Evolutionary conservation across 2,329 filamentous ascomycete species (phyloP).

Genomic region (Trichoderma endophyticum): DNA sequence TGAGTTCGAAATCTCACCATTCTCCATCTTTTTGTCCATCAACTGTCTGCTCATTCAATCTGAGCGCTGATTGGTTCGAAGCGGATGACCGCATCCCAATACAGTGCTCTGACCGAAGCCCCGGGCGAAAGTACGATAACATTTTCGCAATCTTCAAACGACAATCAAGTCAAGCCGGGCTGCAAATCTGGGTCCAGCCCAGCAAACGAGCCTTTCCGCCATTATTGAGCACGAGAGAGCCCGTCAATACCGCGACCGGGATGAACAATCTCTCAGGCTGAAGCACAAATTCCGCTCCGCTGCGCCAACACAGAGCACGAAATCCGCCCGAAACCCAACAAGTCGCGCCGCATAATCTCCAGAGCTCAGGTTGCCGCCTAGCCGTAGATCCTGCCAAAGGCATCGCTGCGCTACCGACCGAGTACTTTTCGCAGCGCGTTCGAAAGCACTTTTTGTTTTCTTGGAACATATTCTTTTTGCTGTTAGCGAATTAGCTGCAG

Average conservation of each 20-base stretch:
- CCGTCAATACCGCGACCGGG: not conserved
- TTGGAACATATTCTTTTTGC: not conserved
- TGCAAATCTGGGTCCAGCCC: not conserved
- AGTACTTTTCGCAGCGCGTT: not conserved
- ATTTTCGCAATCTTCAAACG: constrained; percentile 5
- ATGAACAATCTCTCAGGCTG: not conserved
- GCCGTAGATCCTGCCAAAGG: not conserved
- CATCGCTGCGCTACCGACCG: not conserved
- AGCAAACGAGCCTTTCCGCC: not conserved
- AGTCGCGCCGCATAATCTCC: constrained; percentile 7
- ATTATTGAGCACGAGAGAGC: not conserved
- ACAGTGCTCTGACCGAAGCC: not conserved
- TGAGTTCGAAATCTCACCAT: not conserved
- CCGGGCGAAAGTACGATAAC: not conserved
- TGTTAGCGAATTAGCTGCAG: not conserved
- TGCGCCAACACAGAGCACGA: not conserved
- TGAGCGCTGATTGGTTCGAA: not conserved
- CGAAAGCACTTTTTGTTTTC: not conserved
- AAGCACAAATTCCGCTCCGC: not conserved
- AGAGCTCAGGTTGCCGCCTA: constrained; percentile 7
- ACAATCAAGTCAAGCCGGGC: not conserved
- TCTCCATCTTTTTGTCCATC: not conserved
- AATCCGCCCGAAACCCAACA: constrained; percentile 6
- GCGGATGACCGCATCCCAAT: not conserved
- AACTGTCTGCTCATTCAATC: not conserved